Base-by-base conservation (phyloP, 805 yeast genomes). In the Lachancea sp. region DNA sequence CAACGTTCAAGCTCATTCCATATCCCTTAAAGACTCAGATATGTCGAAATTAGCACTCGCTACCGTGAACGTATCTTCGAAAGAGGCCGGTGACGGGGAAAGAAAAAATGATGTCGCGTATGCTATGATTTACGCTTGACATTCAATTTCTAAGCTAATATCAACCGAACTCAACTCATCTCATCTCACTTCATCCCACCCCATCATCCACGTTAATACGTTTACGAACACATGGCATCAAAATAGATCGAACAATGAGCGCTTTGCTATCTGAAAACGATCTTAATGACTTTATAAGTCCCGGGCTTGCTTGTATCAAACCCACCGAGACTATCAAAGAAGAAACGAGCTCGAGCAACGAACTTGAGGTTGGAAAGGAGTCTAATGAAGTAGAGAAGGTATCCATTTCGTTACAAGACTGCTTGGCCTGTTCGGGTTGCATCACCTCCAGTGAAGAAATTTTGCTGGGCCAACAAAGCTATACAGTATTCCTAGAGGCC, bases 361-460 rank as follows among this genome's bases (percentile, higher is more conserved):
- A 86, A 7, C 57, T 79, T 9, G 90, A 86, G 54, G 89, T 88
- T 2, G 77, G 82, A 5, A 73, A 75, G 38, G 81, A 78, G 48
- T 80, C 71, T 3, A 71, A 73, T 30, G 68, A 70, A 16, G 68
- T 88, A 6, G 74, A 82, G 22, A 81, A 88, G 42, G 98, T 97
- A 0, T 91, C 85, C 51, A 91, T 93, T 38, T 84, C 93, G 1
- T 67, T 93, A 41, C 82, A 89, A 16, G 99, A 93, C 68, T 93
- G 99, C 65, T 70, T 93, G 44, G 99, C 99, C 0, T 93, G 99
- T 60, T 81, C 95, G 8, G 99, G 99, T 0, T 93, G 99, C 63
- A 88, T 93, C 44, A 93, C 99, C 0, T 85, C 96, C 3, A 95
- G 96, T n/a, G 99, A 93, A 60, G 96, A 91, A 50, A 88, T 93